A percentile compares a stretch with the other conserved stretches of the same genome.
phyloP scores from a whole-genome alignment of 2,329 filamentous ascomycete genomes.

The Ceratocystis alfenasii region DNA sequence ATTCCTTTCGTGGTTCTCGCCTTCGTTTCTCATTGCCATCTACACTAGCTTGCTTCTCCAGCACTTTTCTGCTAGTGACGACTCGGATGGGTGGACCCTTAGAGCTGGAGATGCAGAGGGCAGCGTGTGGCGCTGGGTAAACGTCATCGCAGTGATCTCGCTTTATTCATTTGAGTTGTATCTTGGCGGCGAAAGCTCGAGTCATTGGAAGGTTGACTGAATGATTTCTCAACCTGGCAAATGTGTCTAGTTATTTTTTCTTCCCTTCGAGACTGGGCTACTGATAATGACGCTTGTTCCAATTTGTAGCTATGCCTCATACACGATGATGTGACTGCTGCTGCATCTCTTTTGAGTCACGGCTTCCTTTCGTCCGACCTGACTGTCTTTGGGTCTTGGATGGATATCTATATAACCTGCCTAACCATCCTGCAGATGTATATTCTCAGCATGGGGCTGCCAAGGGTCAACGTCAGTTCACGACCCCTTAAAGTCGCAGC shows the following conservation, averaged over 20 bases:
- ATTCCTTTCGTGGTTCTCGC: conserved; percentile 85
- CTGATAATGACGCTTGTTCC: neutral
- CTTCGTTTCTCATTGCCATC: conserved; percentile 85
- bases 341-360: neutral
- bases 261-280: neutral
- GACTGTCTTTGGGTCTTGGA: neutral
- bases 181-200: conserved; percentile 69
- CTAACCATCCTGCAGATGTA: neutral
- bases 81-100: conserved; percentile 67
- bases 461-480: neutral
- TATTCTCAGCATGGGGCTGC: neutral
- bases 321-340: neutral
- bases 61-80: conserved; percentile 73
- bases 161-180: conserved; percentile 86
- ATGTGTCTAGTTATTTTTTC: conserved; percentile 2
- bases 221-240: conserved; percentile 22
- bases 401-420: neutral
- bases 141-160: conserved; percentile 76
- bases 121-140: conserved; percentile 88
- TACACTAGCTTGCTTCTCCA: conserved; percentile 94
- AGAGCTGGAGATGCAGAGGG: conserved; percentile 72
- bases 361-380: neutral
- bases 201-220: conserved; percentile 95
- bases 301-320: neutral
- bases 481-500: neutral